Conservation (phyloP, 2,329 filamentous ascomycete species). For the Cladobotryum protrusum region DNA sequence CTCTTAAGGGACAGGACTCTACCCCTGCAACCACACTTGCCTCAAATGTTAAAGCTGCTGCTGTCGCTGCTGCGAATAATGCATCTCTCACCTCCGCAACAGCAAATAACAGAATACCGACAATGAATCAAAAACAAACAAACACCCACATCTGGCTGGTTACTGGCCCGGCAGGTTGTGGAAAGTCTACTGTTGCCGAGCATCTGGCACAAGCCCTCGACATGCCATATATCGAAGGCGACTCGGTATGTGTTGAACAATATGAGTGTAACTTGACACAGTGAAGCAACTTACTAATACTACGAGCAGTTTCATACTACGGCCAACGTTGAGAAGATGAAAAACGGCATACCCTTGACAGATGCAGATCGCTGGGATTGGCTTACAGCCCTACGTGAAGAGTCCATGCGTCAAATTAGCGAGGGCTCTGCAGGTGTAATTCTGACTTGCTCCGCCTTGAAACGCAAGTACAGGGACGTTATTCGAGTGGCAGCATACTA, state of each 20-base stretch:
- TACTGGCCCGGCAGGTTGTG: constrained; percentile 72
- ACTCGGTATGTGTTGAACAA: constrained; percentile 53
- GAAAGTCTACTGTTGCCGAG: constrained; percentile 70
- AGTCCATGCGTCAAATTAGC: constrained; percentile 51
- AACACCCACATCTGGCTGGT: constrained; percentile 73
- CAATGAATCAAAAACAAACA: constrained; percentile 17
- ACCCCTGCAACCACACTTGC: constrained; percentile 17
- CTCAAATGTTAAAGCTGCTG: constrained; percentile 1
- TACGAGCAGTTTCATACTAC: constrained; percentile 61
- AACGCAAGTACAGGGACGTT: constrained; percentile 94
- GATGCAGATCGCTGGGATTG: constrained; percentile 97
- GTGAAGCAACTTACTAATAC: constrained; percentile 1
- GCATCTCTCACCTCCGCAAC: constrained; percentile 19
- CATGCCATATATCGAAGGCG: constrained; percentile 70
- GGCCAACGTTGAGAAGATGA: constrained; percentile 89
- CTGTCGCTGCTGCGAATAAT: not conserved
- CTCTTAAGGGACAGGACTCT: constrained; percentile 30
- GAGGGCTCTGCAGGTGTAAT: constrained; percentile 69
- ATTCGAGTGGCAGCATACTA: constrained; percentile 76
- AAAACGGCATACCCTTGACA: constrained; percentile 71
- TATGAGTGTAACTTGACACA: not conserved
- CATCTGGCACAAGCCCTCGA: constrained; percentile 56
- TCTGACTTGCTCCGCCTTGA: constrained; percentile 90
- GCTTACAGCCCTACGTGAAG: constrained; percentile 72
- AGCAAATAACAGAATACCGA: constrained; percentile 23